Evolutionary conservation across 805 yeast species (phyloP).

Genomic region (Candida koratica): DNA sequence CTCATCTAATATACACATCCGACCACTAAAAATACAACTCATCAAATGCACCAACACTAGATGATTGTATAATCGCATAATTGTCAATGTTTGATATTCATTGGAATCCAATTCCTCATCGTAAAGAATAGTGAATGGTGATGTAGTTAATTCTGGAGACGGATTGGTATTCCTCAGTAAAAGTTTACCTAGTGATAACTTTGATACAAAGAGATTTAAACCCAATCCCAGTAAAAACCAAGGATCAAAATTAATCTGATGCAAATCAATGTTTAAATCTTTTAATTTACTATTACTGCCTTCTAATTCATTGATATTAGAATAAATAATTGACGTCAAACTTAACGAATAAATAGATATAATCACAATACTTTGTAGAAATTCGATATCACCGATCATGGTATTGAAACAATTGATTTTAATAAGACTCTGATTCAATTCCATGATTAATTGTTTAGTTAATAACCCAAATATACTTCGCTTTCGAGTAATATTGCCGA

Average conservation of each 20-base stretch:
- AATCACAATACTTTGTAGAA: conserved; percentile 63
- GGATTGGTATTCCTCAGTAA: conserved; percentile 15
- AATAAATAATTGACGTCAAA: conserved; percentile 41
- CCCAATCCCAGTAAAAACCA: conserved; percentile 70
- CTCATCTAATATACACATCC: conserved; percentile 60
- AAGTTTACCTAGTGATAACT: conserved; percentile 44
- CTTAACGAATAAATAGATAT: conserved; percentile 63
- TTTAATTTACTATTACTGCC: background rate
- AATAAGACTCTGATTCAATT: conserved; percentile 44
- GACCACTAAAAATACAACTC: conserved; percentile 62
- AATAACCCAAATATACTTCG: conserved; percentile 39
- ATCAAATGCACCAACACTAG: conserved; percentile 62
- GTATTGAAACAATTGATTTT: conserved; percentile 21
- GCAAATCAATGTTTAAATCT: conserved; percentile 17
- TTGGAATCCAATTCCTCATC: conserved; percentile 31
- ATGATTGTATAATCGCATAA: conserved; percentile 69
- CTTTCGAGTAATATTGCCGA: conserved; percentile 19
- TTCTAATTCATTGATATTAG: conserved; percentile 8
- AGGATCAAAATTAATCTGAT: conserved; percentile 54
- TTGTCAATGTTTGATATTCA: conserved; percentile 50
- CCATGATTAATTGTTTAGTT: conserved; percentile 45
- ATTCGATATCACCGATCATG: conserved; percentile 45
- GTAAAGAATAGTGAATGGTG: conserved; percentile 28
- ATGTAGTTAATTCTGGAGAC: conserved; percentile 9
- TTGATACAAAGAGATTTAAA: conserved; percentile 55